A percentile compares a stretch with the other conserved stretches of the same genome.
phyloP scores from a whole-genome alignment of 352 stramenopile genomes.

The Pythium plurisporium region DNA sequence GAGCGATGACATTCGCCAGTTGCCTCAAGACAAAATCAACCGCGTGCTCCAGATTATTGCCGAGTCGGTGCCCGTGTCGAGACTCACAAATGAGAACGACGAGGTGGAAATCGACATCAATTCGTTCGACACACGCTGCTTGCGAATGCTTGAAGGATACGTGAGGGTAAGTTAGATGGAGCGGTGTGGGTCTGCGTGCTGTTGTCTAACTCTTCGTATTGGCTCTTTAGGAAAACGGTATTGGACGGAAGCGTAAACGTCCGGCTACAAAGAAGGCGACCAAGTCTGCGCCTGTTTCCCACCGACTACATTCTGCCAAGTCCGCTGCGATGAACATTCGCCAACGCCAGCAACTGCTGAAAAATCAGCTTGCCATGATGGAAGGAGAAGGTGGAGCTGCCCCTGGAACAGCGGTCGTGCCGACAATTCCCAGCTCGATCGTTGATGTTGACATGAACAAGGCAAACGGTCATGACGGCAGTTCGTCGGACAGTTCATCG shows the following conservation, averaged over 20 bases:
- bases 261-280: slow-evolving; percentile 47
- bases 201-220: neutral
- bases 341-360: slow-evolving; percentile 69
- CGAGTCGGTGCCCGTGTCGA: slow-evolving; percentile 79
- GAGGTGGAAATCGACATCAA: slow-evolving; percentile 90
- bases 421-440: slow-evolving; percentile 2
- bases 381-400: slow-evolving; percentile 28
- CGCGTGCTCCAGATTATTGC: slow-evolving; percentile 87
- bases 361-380: slow-evolving; percentile 72
- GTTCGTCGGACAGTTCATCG: slow-evolving; percentile 61
- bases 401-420: neutral
- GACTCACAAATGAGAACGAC: slow-evolving; percentile 77
- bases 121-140: slow-evolving; percentile 79
- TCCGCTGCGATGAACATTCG: slow-evolving; percentile 74
- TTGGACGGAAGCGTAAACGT: slow-evolving; percentile 82
- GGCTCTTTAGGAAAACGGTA: slow-evolving; percentile 69
- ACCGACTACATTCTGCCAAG: slow-evolving; percentile 80
- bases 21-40: slow-evolving; percentile 87
- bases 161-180: slow-evolving; percentile 55
- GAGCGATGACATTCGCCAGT: slow-evolving; percentile 72
- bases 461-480: slow-evolving; percentile 29
- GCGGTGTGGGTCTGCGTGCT: neutral
- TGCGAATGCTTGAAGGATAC: slow-evolving; percentile 88
- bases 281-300: slow-evolving; percentile 42
- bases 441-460: slow-evolving; percentile 41